A percentile compares a stretch with the other conserved stretches of the same genome.
Conservation (phyloP, 2,329 filamentous ascomycete species). For the Parafenestella ontariensis region DNA sequence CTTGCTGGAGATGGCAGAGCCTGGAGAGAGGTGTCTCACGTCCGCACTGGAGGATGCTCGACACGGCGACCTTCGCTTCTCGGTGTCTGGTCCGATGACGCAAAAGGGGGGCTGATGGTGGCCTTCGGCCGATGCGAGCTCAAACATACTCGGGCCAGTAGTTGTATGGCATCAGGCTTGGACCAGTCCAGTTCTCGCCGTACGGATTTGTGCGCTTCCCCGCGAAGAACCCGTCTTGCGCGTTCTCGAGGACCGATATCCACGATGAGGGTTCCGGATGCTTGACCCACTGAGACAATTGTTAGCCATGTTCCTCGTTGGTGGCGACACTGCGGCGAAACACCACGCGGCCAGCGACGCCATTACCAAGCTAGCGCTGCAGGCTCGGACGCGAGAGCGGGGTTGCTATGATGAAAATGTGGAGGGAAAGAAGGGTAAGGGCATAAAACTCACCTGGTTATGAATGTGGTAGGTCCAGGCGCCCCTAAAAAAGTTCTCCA, state of each 20-base stretch:
- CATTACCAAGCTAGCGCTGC: background rate
- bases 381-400: no score
- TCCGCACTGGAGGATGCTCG: slow-evolving; percentile 13
- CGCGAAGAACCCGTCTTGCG: slow-evolving; percentile 63
- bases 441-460: slow-evolving; percentile 60
- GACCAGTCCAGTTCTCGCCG: slow-evolving; percentile 62
- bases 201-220: slow-evolving; percentile 60
- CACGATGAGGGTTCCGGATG: slow-evolving; percentile 64
- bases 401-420: background rate
- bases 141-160: slow-evolving; percentile 59
- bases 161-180: slow-evolving; percentile 57
- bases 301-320: slow-evolving; percentile 32
- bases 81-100: slow-evolving; percentile 7
- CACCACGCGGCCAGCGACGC: no score
- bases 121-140: slow-evolving; percentile 15
- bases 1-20: background rate
- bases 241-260: slow-evolving; percentile 61
- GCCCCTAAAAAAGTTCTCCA: slow-evolving; percentile 64
- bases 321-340: background rate
- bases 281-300: slow-evolving; percentile 57
- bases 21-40: background rate
- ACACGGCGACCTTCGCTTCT: slow-evolving; percentile 23
- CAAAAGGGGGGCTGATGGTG: slow-evolving; percentile 7
- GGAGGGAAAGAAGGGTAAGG: background rate
- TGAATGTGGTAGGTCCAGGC: slow-evolving; percentile 66